Evolutionary conservation across 306 rosid species (phyloP).

Genomic region (Mimosa bimucronata): DNA sequence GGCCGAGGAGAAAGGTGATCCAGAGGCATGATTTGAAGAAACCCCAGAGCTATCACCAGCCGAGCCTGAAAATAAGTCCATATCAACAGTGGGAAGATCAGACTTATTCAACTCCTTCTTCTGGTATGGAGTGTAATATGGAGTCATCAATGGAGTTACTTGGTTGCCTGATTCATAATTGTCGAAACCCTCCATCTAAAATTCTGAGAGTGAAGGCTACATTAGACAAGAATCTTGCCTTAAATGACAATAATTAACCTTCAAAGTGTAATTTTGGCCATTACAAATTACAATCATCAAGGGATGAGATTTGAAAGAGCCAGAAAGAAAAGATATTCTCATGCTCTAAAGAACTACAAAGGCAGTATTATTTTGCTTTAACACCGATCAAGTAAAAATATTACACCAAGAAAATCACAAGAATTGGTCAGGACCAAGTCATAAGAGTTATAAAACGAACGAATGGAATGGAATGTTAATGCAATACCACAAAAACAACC

Average conservation of each 20-base stretch:
- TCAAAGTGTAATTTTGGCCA: background rate
- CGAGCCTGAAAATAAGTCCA: background rate
- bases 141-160: conserved; percentile 33
- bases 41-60: conserved; percentile 9
- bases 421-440: conserved; percentile 3
- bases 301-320: background rate
- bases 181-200: conserved; percentile 49
- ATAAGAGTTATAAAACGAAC: background rate
- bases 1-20: conserved; percentile 54
- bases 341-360: background rate
- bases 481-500: conserved; percentile 8
- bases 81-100: background rate
- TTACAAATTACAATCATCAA: conserved; percentile 17
- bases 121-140: conserved; percentile 4
- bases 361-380: background rate
- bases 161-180: conserved; percentile 45
- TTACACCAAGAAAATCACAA: background rate
- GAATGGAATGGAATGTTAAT: background rate
- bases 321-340: background rate
- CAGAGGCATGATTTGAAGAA: conserved; percentile 34
- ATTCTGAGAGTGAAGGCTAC: conserved; percentile 22
- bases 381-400: background rate
- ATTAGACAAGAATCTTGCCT: conserved; percentile 15
- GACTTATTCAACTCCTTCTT: background rate
- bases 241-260: conserved; percentile 1